These are phyloP conservation scores for Colletotrichum gloeosporioides DNA, from an alignment of 2,329 filamentous ascomycete species.

Conservation along the genomic window DNA sequence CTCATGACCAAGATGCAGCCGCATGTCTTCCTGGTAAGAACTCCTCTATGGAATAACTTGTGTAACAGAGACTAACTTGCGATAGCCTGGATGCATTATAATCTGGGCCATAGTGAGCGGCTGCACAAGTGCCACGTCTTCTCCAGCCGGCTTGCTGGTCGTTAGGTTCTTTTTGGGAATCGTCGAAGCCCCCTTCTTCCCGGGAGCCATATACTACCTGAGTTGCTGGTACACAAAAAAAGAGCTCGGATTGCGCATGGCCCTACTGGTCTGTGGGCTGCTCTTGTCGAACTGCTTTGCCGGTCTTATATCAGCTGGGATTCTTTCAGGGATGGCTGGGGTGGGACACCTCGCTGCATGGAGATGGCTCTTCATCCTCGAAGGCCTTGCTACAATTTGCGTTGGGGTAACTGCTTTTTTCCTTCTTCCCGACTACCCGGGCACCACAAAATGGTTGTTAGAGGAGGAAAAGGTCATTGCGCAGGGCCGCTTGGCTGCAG, in stretches of 20 bases:
- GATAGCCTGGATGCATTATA: background rate
- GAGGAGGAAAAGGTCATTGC: background rate
- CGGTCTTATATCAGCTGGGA: constrained; percentile 64
- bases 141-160: constrained; percentile 9
- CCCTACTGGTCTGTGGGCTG: constrained; percentile 33
- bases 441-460: constrained; percentile 18
- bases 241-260: constrained; percentile 68
- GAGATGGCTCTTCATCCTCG: constrained; percentile 82
- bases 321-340: constrained; percentile 60
- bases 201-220: constrained; percentile 59
- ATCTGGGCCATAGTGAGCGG: constrained; percentile 28
- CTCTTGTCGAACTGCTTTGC: constrained; percentile 47
- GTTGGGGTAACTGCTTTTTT: constrained; percentile 42
- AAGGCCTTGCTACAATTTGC: constrained; percentile 55
- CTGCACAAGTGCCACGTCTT: constrained; percentile 21
- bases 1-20: constrained; percentile 32
- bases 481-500: background rate
- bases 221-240: constrained; percentile 72
- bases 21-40: constrained; percentile 50
- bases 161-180: constrained; percentile 34
- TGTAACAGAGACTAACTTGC: background rate
- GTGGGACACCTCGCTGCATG: constrained; percentile 59
- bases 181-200: constrained; percentile 28
- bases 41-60: accelerated
- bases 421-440: constrained; percentile 26